phyloP scores from a whole-genome alignment of 2,329 filamentous ascomycete species.

The Pyrenophora seminiperda region DNA sequence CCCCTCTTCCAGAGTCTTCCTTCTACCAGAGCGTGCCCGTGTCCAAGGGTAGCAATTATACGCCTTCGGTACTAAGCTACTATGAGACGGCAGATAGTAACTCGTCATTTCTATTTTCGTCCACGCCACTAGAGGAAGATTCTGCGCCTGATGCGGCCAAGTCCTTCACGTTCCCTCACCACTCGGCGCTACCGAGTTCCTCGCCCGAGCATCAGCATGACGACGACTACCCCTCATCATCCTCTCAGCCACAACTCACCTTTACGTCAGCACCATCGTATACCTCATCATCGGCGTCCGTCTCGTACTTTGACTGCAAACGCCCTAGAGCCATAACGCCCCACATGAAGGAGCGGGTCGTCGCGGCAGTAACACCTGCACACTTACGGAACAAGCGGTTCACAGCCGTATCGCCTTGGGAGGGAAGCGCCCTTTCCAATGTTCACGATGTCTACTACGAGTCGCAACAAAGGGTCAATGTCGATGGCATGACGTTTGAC shows the following conservation, averaged over 20 bases:
- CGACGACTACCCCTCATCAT: constrained; percentile 33
- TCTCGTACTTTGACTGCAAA: constrained; percentile 45
- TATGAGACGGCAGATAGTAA: constrained; percentile 32
- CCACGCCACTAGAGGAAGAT: constrained; percentile 34
- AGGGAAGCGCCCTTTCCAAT: constrained; percentile 34
- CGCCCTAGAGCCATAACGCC: constrained; percentile 29
- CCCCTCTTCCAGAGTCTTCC: constrained; percentile 22
- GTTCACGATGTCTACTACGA: constrained; percentile 43
- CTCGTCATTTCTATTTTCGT: constrained; percentile 40
- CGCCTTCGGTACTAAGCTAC: constrained; percentile 40
- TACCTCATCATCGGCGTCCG: constrained; percentile 26
- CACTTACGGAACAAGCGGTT: constrained; percentile 25
- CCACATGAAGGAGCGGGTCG: constrained; percentile 34
- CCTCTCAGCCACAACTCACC: constrained; percentile 34
- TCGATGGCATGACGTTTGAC: constrained; percentile 47
- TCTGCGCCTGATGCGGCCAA: constrained; percentile 28
- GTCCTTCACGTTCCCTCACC: constrained; percentile 29
- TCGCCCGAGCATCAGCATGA: constrained; percentile 18
- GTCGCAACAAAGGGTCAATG: constrained; percentile 38
- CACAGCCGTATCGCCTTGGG: constrained; percentile 43
- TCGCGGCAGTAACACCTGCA: constrained; percentile 41
- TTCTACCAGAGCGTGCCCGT: constrained; percentile 1
- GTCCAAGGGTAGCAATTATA: constrained; percentile 28
- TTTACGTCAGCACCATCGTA: constrained; percentile 43
- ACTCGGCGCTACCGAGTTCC: constrained; percentile 18